Evolutionary conservation across 2,329 filamentous ascomycete genomes (phyloP), one percentile per base, ranked within the genome.

Genomic region (Tolypocladium cylindrosporum): DNA sequence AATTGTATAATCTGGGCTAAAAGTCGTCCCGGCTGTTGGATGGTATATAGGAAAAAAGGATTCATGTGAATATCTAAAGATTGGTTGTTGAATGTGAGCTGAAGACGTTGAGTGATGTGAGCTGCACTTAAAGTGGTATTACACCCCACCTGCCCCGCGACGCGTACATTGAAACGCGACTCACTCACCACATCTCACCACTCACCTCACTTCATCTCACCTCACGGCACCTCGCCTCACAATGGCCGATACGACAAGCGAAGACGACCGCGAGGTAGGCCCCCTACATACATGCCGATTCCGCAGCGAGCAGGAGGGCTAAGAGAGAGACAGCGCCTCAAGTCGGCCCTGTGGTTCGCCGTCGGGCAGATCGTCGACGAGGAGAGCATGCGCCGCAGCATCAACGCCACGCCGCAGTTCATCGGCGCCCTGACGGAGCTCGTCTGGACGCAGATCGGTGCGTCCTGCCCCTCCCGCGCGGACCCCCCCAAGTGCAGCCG

Each of bases 371-470:
- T 95, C 60, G 89, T 96, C 62, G 93, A 97, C 70, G 86, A 93
- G 63, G 88, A 96, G 69, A 87, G 86, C 13, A 61, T 75, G 37
- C 65, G 66, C 19, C 69, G 72, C 57, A 73, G 89, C 68, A 82
- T 90, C 62, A 97, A 96, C 72, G 90, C 92, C 8, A 96, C 93
- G 34, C 90, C 90, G 1, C 91, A 96, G 68, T 96, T 95, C 71
- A 95, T 95, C 64, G 91, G 88, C 10, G 88, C 88, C 0, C 72
- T 95, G 68, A 94, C 90, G 1, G 91, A 96, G 71, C 83, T 96
- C 72, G 88, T 93, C 9, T 96, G 90, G 85, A 82, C 86, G 1
- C 91, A 96, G 64, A 88, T 96, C 55, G 89, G 91, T 93, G 58
- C 2, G 58, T 56, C 24, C 8, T 27, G 39, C 42, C 21, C 24